phyloP scores from a whole-genome alignment of 805 yeast genomes.

The Saccharomyces kudriavzevii region DNA sequence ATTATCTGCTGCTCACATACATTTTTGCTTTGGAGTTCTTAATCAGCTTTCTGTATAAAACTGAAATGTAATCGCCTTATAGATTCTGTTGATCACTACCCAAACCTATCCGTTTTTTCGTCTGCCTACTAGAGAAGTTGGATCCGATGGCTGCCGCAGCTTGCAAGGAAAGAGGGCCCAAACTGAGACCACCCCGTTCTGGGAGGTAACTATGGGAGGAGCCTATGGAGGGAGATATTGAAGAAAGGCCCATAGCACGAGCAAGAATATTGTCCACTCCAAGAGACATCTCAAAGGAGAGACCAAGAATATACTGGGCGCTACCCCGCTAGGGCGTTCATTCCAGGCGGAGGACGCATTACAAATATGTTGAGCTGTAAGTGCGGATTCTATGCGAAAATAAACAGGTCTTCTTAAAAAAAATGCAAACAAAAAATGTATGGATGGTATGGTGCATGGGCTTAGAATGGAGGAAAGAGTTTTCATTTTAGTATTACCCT shows the following conservation, averaged over 20 bases:
- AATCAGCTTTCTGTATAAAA: neutral
- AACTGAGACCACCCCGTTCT: neutral
- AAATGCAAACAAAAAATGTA: neutral
- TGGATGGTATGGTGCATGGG: neutral
- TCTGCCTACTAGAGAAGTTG: neutral
- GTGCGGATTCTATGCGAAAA: neutral
- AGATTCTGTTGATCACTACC: neutral
- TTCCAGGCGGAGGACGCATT: neutral
- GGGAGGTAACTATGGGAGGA: neutral
- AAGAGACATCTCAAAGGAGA: neutral
- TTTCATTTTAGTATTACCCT: neutral
- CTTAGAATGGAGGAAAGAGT: neutral
- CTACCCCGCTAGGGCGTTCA: neutral
- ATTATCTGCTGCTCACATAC: constrained; percentile 7
- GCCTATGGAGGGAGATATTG: neutral
- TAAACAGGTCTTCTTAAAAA: neutral
- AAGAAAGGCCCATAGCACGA: neutral
- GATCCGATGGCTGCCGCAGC: neutral
- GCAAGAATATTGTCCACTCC: neutral
- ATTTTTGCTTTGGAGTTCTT: constrained; percentile 14
- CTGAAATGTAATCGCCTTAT: neutral
- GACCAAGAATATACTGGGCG: neutral
- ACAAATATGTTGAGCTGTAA: neutral
- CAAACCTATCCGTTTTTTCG: neutral
- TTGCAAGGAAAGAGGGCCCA: neutral